Conservation (phyloP, 2,329 filamentous ascomycete species). For the Calcarisporium arbuscula region DNA sequence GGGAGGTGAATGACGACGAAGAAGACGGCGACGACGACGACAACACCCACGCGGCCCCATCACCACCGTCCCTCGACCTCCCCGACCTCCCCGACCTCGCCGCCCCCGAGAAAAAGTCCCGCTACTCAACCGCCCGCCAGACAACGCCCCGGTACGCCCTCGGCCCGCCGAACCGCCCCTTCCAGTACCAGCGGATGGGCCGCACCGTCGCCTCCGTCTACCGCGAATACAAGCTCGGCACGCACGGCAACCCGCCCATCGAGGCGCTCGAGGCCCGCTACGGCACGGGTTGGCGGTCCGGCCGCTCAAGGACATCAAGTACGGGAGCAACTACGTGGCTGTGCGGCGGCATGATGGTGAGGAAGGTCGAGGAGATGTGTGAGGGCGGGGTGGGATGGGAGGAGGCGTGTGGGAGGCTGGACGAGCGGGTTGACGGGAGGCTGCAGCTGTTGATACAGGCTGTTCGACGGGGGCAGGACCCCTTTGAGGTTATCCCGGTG, state of each 20-base stretch:
- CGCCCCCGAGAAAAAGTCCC: slow-evolving; percentile 2
- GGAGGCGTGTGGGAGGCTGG: slow-evolving; percentile 12
- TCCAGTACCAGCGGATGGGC: slow-evolving; percentile 17
- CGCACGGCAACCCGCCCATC: slow-evolving; percentile 14
- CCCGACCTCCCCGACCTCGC: background rate
- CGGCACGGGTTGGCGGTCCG: slow-evolving; percentile 16
- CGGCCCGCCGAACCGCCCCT: slow-evolving; percentile 11
- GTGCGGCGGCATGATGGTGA: slow-evolving; percentile 16
- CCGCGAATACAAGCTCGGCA: slow-evolving; percentile 17
- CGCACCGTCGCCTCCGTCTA: slow-evolving; percentile 16
- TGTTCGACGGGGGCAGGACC: slow-evolving; percentile 15
- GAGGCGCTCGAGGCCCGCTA: slow-evolving; percentile 14
- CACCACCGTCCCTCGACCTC: background rate
- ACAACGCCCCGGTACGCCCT: slow-evolving; percentile 11
- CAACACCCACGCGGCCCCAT: background rate
- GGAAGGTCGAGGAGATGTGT: slow-evolving; percentile 14
- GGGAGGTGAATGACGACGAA: background rate
- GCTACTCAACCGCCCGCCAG: slow-evolving; percentile 15
- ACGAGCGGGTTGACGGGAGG: slow-evolving; percentile 16
- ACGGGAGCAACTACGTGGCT: slow-evolving; percentile 19
- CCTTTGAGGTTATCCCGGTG: slow-evolving; percentile 14
- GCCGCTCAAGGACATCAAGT: slow-evolving; percentile 15
- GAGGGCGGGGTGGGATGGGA: background rate
- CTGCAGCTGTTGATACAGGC: slow-evolving; percentile 15
- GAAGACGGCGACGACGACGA: slow-evolving; percentile 4